Evolutionary conservation across 1,284 basidiomycete species (phyloP).

Genomic region (Austropuccinia psidii): DNA sequence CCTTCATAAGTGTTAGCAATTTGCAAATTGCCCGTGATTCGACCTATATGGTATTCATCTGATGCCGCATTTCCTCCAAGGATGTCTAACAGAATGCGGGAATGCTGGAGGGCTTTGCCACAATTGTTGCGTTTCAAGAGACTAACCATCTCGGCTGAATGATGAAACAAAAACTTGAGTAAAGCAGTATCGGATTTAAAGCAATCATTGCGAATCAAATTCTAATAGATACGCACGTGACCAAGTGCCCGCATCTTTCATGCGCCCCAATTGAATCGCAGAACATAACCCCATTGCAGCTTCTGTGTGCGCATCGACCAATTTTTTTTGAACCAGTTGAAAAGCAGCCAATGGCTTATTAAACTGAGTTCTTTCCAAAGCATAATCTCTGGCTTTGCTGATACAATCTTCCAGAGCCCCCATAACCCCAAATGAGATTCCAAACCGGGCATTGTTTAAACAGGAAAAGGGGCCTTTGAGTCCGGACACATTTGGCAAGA

Average conservation of each 20-base stretch:
- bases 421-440: slow-evolving; percentile 90
- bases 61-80: slow-evolving; percentile 40
- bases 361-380: slow-evolving; percentile 78
- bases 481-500: slow-evolving; percentile 68
- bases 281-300: slow-evolving; percentile 72
- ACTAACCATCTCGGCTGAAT: slow-evolving; percentile 74
- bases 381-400: slow-evolving; percentile 67
- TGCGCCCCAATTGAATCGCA: slow-evolving; percentile 64
- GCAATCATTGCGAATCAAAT: not conserved
- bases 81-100: slow-evolving; percentile 71
- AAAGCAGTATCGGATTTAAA: not conserved
- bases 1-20: slow-evolving; percentile 84
- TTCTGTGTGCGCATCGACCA: slow-evolving; percentile 84
- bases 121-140: slow-evolving; percentile 94
- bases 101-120: slow-evolving; percentile 76
- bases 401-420: slow-evolving; percentile 91
- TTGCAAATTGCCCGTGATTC: slow-evolving; percentile 84
- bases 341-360: slow-evolving; percentile 80
- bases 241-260: slow-evolving; percentile 72
- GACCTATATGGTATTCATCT: slow-evolving; percentile 65
- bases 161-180: not conserved
- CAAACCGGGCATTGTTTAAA: slow-evolving; percentile 79
- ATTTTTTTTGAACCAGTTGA: slow-evolving; percentile 90
- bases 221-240: slow-evolving; percentile 49
- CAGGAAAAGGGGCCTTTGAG: slow-evolving; percentile 80